These are phyloP conservation scores for Cadophora sp. DNA, from an alignment of 2,329 filamentous ascomycete species.

Conservation along the genomic window DNA sequence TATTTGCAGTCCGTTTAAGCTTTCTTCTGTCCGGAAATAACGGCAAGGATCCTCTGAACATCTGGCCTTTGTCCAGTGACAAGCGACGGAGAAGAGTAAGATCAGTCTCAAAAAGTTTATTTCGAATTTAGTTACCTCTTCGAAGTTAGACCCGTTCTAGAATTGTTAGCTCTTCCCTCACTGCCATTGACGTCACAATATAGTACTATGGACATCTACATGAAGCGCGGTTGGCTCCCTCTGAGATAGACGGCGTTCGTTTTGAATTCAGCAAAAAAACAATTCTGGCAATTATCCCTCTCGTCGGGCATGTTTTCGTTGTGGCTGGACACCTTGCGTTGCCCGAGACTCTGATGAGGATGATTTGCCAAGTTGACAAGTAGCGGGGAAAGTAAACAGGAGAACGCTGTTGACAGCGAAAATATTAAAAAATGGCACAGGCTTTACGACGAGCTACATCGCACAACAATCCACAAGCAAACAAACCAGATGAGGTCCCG, in stretches of 20 bases:
- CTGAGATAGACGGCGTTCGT: too few relatives aligned
- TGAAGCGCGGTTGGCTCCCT: too few relatives aligned
- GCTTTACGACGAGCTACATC: neutral
- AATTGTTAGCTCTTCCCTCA: neutral
- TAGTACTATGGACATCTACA: neutral
- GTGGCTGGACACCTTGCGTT: neutral
- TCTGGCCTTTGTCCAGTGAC: neutral
- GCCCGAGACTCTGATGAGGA: neutral
- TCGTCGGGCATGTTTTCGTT: neutral
- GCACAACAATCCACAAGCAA: neutral
- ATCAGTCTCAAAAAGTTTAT: neutral
- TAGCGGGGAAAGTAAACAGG: neutral
- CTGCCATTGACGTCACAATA: neutral
- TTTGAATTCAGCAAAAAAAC: too few relatives aligned
- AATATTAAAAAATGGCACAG: neutral
- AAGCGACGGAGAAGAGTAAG: neutral
- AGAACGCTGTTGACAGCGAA: neutral
- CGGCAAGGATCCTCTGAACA: neutral
- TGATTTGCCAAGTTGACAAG: neutral
- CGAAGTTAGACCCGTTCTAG: neutral
- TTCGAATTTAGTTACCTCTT: neutral
- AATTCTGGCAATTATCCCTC: too few relatives aligned
- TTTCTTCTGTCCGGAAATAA: neutral
- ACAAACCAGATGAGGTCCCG: slow-evolving; percentile 32
- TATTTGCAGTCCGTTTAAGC: slow-evolving; percentile 2